Conservation (phyloP, 257 asterid genomes). For the Craterostigma plantagineum region DNA sequence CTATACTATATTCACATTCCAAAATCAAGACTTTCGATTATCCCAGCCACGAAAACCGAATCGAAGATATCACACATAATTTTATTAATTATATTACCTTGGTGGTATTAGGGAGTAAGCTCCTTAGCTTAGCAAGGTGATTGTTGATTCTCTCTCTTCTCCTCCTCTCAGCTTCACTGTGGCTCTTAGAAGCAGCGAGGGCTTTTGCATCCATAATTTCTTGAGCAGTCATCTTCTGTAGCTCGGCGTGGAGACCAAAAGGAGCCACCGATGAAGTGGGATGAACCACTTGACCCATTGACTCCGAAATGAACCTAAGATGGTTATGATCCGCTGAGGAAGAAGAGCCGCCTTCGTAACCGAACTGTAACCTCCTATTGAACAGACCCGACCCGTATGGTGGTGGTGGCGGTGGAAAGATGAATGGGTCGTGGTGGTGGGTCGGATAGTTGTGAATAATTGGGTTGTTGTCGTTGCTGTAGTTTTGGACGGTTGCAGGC, state of each 20-base stretch:
- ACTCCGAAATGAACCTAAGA: slow-evolving; percentile 26
- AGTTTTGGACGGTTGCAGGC: slow-evolving; percentile 1
- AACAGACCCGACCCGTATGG: slow-evolving; percentile 11
- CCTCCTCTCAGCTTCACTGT: slow-evolving; percentile 92
- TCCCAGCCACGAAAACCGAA: too few relatives aligned
- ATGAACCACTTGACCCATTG: slow-evolving; percentile 31
- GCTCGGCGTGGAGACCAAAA: slow-evolving; percentile 77
- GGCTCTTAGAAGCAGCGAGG: slow-evolving; percentile 86
- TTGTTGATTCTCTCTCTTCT: slow-evolving; percentile 81
- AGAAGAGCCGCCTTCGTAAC: slow-evolving; percentile 26
- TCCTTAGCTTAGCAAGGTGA: slow-evolving; percentile 75
- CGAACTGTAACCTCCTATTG: slow-evolving; percentile 30
- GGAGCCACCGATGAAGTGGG: slow-evolving; percentile 26
- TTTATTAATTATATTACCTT: too few relatives aligned
- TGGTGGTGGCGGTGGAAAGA: slow-evolving; percentile 36
- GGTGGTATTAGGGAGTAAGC: slow-evolving; percentile 81
- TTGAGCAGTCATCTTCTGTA: slow-evolving; percentile 78
- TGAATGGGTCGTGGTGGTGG: slow-evolving; percentile 43
- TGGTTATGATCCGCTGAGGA: slow-evolving; percentile 15
- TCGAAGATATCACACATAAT: too few relatives aligned
- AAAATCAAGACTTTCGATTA: not conserved
- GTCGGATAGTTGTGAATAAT: slow-evolving; percentile 4
- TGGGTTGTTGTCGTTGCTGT: slow-evolving; percentile 22
- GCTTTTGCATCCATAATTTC: slow-evolving; percentile 94
- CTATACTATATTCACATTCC: not conserved